These are phyloP conservation scores for Aspergillus sp. DNA, from an alignment of 2,329 filamentous ascomycete genomes.

Conservation along the genomic window DNA sequence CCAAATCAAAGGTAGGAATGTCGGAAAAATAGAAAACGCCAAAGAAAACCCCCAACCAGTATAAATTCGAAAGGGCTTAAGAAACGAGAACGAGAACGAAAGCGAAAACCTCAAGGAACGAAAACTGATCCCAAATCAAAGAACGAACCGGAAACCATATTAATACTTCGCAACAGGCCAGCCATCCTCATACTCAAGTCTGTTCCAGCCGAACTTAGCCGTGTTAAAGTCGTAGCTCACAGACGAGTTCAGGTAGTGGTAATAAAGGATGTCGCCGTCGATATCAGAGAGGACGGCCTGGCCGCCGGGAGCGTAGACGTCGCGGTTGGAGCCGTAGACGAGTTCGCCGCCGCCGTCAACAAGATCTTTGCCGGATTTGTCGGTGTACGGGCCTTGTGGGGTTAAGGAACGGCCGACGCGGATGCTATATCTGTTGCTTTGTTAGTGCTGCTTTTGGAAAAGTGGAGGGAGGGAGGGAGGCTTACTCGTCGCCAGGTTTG, in stretches of 20 bases:
- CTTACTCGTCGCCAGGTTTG: constrained; percentile 46
- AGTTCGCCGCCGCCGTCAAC: constrained; percentile 53
- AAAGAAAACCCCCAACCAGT: too few species aligned
- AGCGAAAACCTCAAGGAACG: not conserved
- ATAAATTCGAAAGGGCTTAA: not conserved
- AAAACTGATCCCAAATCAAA: not conserved
- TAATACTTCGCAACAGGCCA: constrained; percentile 21
- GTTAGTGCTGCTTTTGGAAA: not conserved
- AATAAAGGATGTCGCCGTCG: constrained; percentile 25
- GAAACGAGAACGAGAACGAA: not conserved
- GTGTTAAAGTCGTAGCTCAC: constrained; percentile 24
- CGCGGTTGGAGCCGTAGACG: constrained; percentile 54
- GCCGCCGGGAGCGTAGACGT: constrained; percentile 60
- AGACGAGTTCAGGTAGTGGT: constrained; percentile 28
- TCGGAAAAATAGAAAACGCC: not conserved
- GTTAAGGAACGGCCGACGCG: constrained; percentile 54
- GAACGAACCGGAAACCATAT: not conserved
- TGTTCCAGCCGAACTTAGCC: constrained; percentile 25
- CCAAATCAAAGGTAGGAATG: not conserved
- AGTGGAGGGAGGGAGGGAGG: not conserved
- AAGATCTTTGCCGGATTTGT: constrained; percentile 50
- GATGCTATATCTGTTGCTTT: constrained; percentile 50
- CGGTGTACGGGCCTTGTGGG: constrained; percentile 49
- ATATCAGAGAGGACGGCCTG: constrained; percentile 53
- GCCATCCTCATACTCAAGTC: constrained; percentile 24